Percentiles rank a stretch among this genome's conserved stretches.
phyloP scores from a whole-genome alignment of 306 rosid species.

The Gastrolobium villosum region DNA sequence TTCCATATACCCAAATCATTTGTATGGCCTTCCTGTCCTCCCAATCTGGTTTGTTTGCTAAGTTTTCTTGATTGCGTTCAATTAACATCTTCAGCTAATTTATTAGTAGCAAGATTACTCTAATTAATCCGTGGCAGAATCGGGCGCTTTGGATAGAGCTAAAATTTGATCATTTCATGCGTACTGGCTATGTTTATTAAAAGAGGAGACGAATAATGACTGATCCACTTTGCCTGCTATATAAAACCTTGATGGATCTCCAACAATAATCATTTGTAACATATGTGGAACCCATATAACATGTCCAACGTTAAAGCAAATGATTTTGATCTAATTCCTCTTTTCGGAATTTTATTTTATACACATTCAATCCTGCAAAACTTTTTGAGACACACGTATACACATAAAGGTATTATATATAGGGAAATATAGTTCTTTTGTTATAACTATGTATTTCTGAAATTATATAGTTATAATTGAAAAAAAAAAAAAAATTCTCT shows the following conservation, averaged over 20 bases:
- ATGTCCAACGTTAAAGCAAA: slow-evolving; percentile 41
- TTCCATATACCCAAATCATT: slow-evolving; percentile 79
- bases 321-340: slow-evolving; percentile 27
- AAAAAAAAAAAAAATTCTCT: no score
- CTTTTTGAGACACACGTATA: neutral
- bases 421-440: no score
- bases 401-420: no score
- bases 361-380: neutral
- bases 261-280: slow-evolving; percentile 29
- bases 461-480: no score
- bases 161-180: neutral
- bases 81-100: slow-evolving; percentile 24
- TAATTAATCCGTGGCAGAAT: neutral
- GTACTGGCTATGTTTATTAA: slow-evolving; percentile 3
- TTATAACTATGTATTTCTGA: no score
- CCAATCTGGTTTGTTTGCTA: slow-evolving; percentile 28
- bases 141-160: neutral
- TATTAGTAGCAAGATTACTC: neutral
- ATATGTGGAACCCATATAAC: slow-evolving; percentile 52
- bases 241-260: slow-evolving; percentile 46
- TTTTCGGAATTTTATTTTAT: slow-evolving; percentile 9
- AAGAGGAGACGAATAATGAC: slow-evolving; percentile 40
- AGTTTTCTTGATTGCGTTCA: slow-evolving; percentile 28
- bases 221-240: slow-evolving; percentile 18
- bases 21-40: slow-evolving; percentile 64